phyloP scores from a whole-genome alignment of 75 land plant species.

The Selaginella tamariscina region DNA sequence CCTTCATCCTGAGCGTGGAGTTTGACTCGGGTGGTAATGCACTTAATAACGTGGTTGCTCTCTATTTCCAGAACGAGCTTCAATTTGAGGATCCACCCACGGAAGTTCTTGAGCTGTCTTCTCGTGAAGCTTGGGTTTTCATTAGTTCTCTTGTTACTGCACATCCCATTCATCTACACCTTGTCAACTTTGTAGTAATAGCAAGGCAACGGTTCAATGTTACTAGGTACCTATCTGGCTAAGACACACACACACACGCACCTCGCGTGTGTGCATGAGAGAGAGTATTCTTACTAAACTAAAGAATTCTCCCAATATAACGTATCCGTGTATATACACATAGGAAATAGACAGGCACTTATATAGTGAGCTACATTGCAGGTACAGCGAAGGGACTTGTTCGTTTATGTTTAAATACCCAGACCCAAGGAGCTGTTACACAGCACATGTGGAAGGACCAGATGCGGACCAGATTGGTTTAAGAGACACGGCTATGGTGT shows the following conservation, averaged over 20 bases:
- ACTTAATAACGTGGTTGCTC: too few species aligned
- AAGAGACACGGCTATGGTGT: neutral
- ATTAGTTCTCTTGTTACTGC: neutral
- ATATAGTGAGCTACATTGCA: too few species aligned
- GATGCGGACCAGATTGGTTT: neutral
- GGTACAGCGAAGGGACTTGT: neutral
- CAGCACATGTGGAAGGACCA: neutral
- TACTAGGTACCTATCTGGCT: neutral
- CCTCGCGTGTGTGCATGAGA: too few species aligned
- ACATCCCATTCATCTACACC: slow-evolving; percentile 11
- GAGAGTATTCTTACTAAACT: too few species aligned
- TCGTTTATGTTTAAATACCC: neutral
- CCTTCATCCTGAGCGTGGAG: neutral
- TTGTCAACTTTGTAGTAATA: neutral
- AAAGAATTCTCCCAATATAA: too few species aligned
- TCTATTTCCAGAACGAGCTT: neutral
- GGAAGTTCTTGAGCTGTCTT: neutral
- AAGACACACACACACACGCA: too few species aligned
- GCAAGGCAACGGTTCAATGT: neutral
- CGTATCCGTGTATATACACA: too few species aligned
- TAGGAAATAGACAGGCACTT: too few species aligned
- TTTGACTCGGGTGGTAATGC: neutral
- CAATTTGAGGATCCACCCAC: slow-evolving; percentile 1
- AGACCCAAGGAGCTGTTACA: slow-evolving; percentile 11
- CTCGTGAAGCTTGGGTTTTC: neutral